Conservation (phyloP, 164 flowering plant species). For the Buxus sempervirens region DNA sequence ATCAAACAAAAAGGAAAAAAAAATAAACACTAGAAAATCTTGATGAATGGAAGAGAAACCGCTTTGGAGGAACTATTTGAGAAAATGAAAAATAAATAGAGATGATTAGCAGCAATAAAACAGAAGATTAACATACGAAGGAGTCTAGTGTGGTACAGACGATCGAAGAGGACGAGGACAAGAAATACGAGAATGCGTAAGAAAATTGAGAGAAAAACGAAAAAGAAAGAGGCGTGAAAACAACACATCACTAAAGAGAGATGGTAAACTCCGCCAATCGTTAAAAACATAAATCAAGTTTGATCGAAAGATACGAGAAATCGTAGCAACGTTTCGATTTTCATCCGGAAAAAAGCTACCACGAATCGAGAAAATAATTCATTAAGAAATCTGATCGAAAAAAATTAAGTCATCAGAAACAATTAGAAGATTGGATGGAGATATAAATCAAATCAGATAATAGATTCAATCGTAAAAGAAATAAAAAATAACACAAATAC, state of each 20-base stretch:
- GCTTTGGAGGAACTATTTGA: too few relatives aligned
- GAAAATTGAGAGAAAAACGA: too few relatives aligned
- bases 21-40: conserved; percentile 1
- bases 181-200: too few relatives aligned
- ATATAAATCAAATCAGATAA: background rate
- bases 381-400: too few relatives aligned
- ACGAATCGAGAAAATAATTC: too few relatives aligned
- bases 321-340: background rate
- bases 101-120: too few relatives aligned
- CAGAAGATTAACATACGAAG: too few relatives aligned
- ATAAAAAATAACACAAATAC: background rate
- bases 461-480: background rate
- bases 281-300: background rate
- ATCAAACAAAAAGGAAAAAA: background rate
- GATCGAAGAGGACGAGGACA: too few relatives aligned
- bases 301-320: background rate
- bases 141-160: too few relatives aligned
- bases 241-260: background rate
- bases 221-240: background rate
- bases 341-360: background rate
- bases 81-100: too few relatives aligned
- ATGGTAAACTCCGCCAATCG: background rate
- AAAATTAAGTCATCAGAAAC: too few relatives aligned
- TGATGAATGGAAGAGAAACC: background rate
- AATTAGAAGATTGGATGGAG: too few relatives aligned